Evolutionary conservation across 2,329 filamentous ascomycete genomes (phyloP).

Genomic region (Beauveria brongniartii): DNA sequence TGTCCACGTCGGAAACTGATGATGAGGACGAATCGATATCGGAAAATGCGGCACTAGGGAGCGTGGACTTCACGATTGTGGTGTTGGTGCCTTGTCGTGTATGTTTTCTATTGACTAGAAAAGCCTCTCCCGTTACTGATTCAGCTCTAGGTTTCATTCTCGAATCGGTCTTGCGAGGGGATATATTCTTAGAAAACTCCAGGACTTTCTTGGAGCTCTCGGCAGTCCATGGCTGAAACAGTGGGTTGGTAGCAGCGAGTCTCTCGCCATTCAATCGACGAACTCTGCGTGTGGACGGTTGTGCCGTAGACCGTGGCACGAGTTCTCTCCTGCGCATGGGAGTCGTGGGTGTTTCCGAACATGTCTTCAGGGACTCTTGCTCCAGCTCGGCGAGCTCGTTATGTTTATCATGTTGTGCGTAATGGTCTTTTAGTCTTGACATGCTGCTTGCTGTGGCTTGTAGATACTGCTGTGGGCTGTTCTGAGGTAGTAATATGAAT

Average conservation of each 20-base stretch:
- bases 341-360: not conserved
- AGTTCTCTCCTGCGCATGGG: conserved; percentile 15
- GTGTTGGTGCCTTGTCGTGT: not conserved
- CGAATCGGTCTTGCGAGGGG: conserved; percentile 2
- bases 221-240: conserved; percentile 25
- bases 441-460: not conserved
- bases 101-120: not conserved
- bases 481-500: not conserved
- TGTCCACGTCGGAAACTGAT: conserved; percentile 3
- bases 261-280: conserved; percentile 21
- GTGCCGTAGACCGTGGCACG: conserved; percentile 18
- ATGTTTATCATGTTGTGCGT: not conserved
- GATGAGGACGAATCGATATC: conserved; percentile 2
- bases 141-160: not conserved
- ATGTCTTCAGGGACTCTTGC: not conserved
- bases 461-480: not conserved
- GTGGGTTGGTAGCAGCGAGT: conserved; percentile 20
- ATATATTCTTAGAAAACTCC: conserved; percentile 8
- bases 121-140: not conserved
- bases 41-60: not conserved
- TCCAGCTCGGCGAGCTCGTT: not conserved
- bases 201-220: conserved; percentile 15
- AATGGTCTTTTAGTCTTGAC: conserved; percentile 1
- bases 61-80: not conserved
- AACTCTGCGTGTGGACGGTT: conserved; percentile 21